Percentiles rank a stretch among this genome's conserved stretches.
Conservation (phyloP, 2,329 filamentous ascomycete genomes). For the Neonectria hederae region DNA sequence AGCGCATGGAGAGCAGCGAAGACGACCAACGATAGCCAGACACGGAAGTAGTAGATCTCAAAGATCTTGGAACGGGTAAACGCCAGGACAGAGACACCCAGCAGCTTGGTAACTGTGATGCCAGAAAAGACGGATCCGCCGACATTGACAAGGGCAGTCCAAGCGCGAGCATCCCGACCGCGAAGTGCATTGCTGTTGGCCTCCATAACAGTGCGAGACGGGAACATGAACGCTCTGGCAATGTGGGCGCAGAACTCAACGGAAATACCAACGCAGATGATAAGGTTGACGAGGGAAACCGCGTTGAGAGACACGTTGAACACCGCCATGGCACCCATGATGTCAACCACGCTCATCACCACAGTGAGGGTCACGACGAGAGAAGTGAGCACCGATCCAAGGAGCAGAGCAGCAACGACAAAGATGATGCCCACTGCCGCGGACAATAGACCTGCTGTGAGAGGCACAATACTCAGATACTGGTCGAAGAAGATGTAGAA, state of each 20-base stretch:
- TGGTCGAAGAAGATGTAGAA: slow-evolving; percentile 99
- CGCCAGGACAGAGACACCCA: slow-evolving; percentile 90
- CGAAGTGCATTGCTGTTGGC: slow-evolving; percentile 78
- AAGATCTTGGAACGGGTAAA: slow-evolving; percentile 99
- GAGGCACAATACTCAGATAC: slow-evolving; percentile 83
- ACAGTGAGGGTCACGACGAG: slow-evolving; percentile 87
- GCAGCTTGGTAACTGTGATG: slow-evolving; percentile 93
- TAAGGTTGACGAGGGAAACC: slow-evolving; percentile 92
- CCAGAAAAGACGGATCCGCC: slow-evolving; percentile 94
- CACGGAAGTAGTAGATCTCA: slow-evolving; percentile 98
- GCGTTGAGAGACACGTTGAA: slow-evolving; percentile 92
- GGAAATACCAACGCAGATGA: slow-evolving; percentile 95
- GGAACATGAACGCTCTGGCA: slow-evolving; percentile 95
- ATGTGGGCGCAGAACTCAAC: slow-evolving; percentile 99
- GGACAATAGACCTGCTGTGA: slow-evolving; percentile 82
- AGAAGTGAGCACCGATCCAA: slow-evolving; percentile 86
- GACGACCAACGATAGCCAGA: slow-evolving; percentile 91
- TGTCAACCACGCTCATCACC: slow-evolving; percentile 91
- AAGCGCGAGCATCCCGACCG: slow-evolving; percentile 84
- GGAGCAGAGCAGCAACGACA: slow-evolving; percentile 77
- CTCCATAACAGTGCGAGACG: slow-evolving; percentile 82
- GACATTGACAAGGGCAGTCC: slow-evolving; percentile 94
- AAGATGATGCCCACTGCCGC: slow-evolving; percentile 89
- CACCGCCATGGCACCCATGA: slow-evolving; percentile 93
- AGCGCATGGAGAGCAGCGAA: slow-evolving; percentile 91